Conservation (phyloP, 495 filamentous ascomycete species). For the Trichoderma virens region DNA sequence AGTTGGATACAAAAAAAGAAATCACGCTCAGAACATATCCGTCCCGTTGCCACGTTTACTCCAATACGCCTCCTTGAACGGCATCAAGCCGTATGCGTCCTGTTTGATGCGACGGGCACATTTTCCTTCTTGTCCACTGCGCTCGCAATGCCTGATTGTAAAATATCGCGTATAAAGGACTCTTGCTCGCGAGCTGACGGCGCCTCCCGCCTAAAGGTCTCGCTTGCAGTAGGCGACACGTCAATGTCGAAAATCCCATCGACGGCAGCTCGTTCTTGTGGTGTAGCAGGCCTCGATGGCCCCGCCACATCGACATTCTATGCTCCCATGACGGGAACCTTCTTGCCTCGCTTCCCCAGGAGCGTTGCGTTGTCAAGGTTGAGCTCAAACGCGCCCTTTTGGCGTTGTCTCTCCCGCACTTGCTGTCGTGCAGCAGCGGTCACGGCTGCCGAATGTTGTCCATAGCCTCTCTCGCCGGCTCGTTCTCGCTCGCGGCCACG, state of each 20-base stretch:
- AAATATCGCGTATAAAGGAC: neutral
- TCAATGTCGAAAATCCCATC: neutral
- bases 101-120: neutral
- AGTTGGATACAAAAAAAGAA: neutral
- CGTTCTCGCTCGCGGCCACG: conserved; percentile 33
- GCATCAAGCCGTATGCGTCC: neutral
- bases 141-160: neutral
- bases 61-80: conserved; percentile 1
- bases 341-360: conserved; percentile 66
- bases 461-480: conserved; percentile 60
- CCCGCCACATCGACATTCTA: conserved; percentile 14
- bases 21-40: neutral
- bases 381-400: conserved; percentile 75
- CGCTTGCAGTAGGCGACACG: neutral
- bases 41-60: neutral
- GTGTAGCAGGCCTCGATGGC: neutral
- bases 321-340: conserved; percentile 32
- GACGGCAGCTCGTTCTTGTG: neutral
- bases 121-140: neutral
- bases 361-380: conserved; percentile 84
- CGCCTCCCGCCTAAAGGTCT: neutral
- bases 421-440: conserved; percentile 73
- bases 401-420: conserved; percentile 49
- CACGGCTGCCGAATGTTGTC: conserved; percentile 69
- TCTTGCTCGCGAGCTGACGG: neutral